Evolutionary conservation across 1,284 basidiomycete species (phyloP).

Genomic region (Athelia psychrophila): DNA sequence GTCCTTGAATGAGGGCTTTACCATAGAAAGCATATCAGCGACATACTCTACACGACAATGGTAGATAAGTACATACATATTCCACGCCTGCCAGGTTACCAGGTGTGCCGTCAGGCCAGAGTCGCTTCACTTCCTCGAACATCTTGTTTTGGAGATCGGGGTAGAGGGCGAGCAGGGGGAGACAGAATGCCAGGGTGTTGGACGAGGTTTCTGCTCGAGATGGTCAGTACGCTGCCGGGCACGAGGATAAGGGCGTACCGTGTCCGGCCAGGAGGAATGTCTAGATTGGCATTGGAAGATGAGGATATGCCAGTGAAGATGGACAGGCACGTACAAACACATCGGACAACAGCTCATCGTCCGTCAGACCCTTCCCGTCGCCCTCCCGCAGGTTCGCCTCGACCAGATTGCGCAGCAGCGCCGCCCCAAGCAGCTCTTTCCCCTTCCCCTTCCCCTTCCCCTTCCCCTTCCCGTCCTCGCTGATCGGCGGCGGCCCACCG

Average conservation of each 20-base stretch:
- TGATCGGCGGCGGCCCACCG: neutral
- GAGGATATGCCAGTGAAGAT: neutral
- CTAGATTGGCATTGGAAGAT: no score
- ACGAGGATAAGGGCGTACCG: constrained; percentile 19
- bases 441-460: constrained; percentile 16
- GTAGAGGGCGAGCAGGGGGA: constrained; percentile 42
- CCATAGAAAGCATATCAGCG: constrained; percentile 16
- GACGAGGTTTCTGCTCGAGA: constrained; percentile 37
- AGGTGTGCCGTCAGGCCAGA: constrained; percentile 31
- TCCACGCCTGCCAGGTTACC: constrained; percentile 14
- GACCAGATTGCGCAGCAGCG: constrained; percentile 40
- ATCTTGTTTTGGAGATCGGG: constrained; percentile 41
- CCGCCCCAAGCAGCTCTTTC: constrained; percentile 25
- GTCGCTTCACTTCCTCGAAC: constrained; percentile 32
- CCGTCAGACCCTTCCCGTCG: constrained; percentile 29
- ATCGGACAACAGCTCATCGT: constrained; percentile 42
- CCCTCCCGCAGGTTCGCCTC: constrained; percentile 39
- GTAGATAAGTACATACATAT: constrained; percentile 14
- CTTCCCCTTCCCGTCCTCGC: no score
- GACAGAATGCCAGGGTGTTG: constrained; percentile 38
- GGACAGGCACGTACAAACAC: constrained; percentile 32
- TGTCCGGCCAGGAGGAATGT: constrained; percentile 39
- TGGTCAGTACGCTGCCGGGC: neutral
- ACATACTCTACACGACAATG: neutral
- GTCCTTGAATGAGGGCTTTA: constrained; percentile 35